Percentiles rank a stretch among this genome's conserved stretches.
Evolutionary conservation across 345 rosid genomes (phyloP).

Genomic region (Heritiera fomes): DNA sequence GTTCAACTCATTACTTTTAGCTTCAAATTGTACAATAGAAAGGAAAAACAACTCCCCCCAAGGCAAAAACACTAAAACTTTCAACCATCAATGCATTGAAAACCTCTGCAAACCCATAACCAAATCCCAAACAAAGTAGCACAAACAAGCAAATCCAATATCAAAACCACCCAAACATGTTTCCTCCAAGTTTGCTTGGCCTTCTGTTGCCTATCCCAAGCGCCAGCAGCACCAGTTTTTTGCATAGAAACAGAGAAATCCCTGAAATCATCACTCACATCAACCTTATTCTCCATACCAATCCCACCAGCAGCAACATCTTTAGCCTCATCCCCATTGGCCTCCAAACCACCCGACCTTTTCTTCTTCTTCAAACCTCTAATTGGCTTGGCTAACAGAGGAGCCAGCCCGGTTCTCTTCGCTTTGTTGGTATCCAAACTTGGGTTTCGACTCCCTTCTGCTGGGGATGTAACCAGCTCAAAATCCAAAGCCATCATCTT

Average conservation of each 20-base stretch:
- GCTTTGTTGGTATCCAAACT: constrained; percentile 52
- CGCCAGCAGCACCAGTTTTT: constrained; percentile 39
- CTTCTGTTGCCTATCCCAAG: constrained; percentile 53
- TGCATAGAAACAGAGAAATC: constrained; percentile 43
- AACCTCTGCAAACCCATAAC: constrained; percentile 91
- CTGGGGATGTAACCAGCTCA: constrained; percentile 41
- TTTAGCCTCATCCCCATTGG: constrained; percentile 25
- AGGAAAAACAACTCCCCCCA: not conserved
- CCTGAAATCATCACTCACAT: constrained; percentile 43
- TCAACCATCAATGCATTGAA: constrained; percentile 79
- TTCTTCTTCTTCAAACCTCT: constrained; percentile 78
- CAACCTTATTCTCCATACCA: constrained; percentile 46
- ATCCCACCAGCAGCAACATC: constrained; percentile 39
- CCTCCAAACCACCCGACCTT: constrained; percentile 39
- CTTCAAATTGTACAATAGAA: constrained; percentile 20
- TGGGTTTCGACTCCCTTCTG: constrained; percentile 38
- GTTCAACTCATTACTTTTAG: not conserved
- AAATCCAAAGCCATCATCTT: constrained; percentile 49
- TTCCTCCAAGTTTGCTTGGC: constrained; percentile 91
- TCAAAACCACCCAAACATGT: constrained; percentile 87
- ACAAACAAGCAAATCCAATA: constrained; percentile 74
- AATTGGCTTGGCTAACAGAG: constrained; percentile 50
- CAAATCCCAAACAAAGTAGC: constrained; percentile 74
- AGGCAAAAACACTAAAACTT: not conserved
- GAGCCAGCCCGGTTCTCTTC: constrained; percentile 41